These are phyloP conservation scores for Aphanomyces euteiches DNA, from an alignment of 352 stramenopile species.

Conservation along the genomic window DNA sequence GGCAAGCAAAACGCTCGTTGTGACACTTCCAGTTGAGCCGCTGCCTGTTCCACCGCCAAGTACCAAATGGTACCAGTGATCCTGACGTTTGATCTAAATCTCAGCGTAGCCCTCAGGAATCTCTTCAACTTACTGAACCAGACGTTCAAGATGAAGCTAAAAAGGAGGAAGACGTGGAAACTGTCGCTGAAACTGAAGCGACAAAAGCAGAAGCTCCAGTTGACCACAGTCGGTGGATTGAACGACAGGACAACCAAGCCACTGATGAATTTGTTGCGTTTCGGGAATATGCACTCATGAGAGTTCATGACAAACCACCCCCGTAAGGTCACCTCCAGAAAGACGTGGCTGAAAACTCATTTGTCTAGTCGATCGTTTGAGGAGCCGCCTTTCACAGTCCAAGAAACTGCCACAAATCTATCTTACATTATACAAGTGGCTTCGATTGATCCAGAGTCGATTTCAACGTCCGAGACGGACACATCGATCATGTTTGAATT, in stretches of 20 bases:
- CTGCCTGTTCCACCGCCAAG: not conserved
- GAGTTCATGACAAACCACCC: constrained; percentile 19
- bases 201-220: not conserved
- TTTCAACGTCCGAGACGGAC: not conserved
- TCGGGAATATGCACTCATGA: constrained; percentile 23
- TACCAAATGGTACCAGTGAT: too few species aligned
- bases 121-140: not conserved
- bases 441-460: not conserved
- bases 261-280: constrained; percentile 21
- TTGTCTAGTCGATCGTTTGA: constrained; percentile 3
- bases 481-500: not conserved
- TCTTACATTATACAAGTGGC: constrained; percentile 19
- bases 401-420: constrained; percentile 19
- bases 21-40: constrained; percentile 65
- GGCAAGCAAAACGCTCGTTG: constrained; percentile 56
- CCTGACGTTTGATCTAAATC: not conserved
- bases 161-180: not conserved
- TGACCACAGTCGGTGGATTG: constrained; percentile 14
- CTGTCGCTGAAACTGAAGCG: too few species aligned
- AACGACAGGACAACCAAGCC: not conserved
- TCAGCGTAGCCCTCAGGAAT: not conserved
- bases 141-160: not conserved
- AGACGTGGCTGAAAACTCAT: not conserved
- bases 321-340: not conserved
- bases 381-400: not conserved